These are phyloP conservation scores for Nicotiana benthamiana DNA, from an alignment of 257 asterid genomes.

Conservation along the genomic window DNA sequence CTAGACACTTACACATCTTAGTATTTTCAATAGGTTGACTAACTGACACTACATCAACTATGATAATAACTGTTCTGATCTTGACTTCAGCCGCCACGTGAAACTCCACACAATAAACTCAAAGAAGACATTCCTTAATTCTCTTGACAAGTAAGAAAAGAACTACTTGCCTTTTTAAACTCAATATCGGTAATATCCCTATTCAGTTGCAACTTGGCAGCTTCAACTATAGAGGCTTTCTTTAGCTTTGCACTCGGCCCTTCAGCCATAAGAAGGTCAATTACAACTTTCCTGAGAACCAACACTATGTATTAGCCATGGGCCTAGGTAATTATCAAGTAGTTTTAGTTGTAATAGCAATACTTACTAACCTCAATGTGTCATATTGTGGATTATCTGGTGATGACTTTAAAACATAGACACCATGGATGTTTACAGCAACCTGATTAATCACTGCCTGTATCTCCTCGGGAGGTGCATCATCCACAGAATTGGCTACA, in stretches of 20 bases:
- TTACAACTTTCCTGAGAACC: constrained; percentile 60
- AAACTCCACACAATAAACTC: background rate
- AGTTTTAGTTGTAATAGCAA: background rate
- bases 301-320: background rate
- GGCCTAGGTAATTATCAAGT: background rate
- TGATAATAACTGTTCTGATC: background rate
- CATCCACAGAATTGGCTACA: constrained; percentile 46
- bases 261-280: constrained; percentile 54
- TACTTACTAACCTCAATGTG: constrained; percentile 43
- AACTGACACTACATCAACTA: background rate
- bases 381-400: constrained; percentile 64
- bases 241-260: constrained; percentile 79
- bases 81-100: background rate
- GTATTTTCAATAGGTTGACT: background rate
- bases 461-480: constrained; percentile 51
- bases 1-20: background rate
- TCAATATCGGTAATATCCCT: constrained; percentile 37
- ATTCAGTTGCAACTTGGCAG: constrained; percentile 49
- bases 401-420: constrained; percentile 69
- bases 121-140: background rate
- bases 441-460: constrained; percentile 48
- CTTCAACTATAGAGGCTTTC: constrained; percentile 56
- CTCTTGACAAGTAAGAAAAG: background rate
- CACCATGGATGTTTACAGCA: constrained; percentile 72
- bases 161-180: constrained; percentile 53